These are phyloP conservation scores for Alternaria novae-zelandiae DNA, from an alignment of 2,329 filamentous ascomycete genomes.

Conservation along the genomic window DNA sequence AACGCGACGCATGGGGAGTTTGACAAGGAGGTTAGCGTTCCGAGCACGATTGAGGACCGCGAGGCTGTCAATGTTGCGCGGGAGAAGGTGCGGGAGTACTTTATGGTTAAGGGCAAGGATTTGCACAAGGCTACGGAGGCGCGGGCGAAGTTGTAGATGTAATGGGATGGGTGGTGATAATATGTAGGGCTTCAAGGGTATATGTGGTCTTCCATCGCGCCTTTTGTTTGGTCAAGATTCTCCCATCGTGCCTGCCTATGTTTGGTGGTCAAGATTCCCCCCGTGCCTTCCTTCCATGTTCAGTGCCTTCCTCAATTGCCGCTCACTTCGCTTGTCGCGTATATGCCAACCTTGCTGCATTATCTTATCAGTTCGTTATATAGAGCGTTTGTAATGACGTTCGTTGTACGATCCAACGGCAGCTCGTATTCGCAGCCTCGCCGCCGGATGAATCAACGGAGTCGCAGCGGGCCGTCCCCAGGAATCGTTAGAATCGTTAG, in stretches of 20 bases:
- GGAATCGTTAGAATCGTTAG: conserved; percentile 4
- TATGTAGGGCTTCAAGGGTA: neutral
- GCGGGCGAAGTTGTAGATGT: conserved; percentile 53
- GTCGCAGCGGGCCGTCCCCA: conserved; percentile 39
- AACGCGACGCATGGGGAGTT: conserved; percentile 78
- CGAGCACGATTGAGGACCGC: conserved; percentile 84
- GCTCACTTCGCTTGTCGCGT: neutral
- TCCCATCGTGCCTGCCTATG: neutral
- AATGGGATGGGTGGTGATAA: neutral
- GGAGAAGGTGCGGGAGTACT: conserved; percentile 76
- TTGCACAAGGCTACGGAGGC: conserved; percentile 48
- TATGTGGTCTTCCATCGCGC: neutral
- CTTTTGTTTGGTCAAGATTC: neutral
- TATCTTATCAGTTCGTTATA: neutral
- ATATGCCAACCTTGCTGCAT: neutral
- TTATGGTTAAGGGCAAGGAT: conserved; percentile 56
- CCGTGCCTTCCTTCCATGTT: neutral
- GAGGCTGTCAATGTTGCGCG: conserved; percentile 77
- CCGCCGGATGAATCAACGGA: conserved; percentile 24
- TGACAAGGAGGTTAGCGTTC: conserved; percentile 73
- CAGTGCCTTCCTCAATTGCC: neutral
- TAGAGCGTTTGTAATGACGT: neutral
- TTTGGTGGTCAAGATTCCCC: neutral
- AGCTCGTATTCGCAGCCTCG: conserved; percentile 18
- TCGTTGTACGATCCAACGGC: neutral